Evolutionary conservation across 2,329 filamentous ascomycete genomes (phyloP), one percentile per base, ranked within the genome.

Genomic region (Tolypocladium tropicale): DNA sequence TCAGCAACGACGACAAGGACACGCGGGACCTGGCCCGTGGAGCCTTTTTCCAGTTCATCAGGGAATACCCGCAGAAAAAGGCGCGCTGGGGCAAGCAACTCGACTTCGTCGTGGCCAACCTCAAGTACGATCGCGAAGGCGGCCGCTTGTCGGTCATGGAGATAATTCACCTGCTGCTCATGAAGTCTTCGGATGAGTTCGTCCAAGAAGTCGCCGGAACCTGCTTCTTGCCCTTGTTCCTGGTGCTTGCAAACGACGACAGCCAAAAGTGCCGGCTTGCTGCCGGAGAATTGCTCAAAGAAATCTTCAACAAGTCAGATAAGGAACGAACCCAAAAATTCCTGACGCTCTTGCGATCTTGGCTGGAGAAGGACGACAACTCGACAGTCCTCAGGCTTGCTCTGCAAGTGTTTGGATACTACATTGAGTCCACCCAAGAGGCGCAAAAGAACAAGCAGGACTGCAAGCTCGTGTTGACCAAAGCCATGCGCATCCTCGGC

Each of bases 71-170:
- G 0, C 94, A 97, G 69, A 90, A 88, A 65, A 92, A 91, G 71
- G 88, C 85, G 60, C 82, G 94, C 16, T 95, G 94, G 85, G 81
- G 83, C 41, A 95, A 95, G 68, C 93, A 97, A 67, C 80, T 96
- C 53, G 84, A 81, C 56, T 99, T 97, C 68, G 78, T 99, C 52
- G 82, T 95, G 53, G 89, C 89, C 64, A 99, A 99, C 66, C 77
- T 99, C 61, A 86, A 93, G 58, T 99, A 96, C 69, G 84, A 93
- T 48, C 85, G 95, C 64, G 85, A 91, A 62, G 89, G 94, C 58
- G 94, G 94, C 32, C 83, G 95, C 39, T 79, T 96, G 58, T 96
- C 92, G 1, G 90, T 96, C 32, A 90, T 99, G 83, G 94, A 99
- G 72, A 84, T 93, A 3, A 79, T 96, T 50, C 87, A 96, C 66